phyloP scores from a whole-genome alignment of 1,284 basidiomycete genomes.

The Prillingera fragicola region DNA sequence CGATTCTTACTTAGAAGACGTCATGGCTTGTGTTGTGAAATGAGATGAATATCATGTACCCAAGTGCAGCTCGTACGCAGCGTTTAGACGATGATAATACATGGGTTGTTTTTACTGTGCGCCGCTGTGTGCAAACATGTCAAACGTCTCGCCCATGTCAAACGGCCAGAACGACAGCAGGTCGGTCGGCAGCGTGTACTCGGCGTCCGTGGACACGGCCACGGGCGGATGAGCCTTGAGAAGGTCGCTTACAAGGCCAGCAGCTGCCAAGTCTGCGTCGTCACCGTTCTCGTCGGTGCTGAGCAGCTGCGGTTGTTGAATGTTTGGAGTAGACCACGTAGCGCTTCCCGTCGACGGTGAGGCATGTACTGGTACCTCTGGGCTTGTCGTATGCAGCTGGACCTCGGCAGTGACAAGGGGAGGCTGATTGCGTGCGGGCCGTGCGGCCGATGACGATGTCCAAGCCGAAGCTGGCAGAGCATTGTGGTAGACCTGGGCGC shows the following conservation, averaged over 20 bases:
- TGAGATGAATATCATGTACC: too few species aligned
- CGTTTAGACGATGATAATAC: too few species aligned
- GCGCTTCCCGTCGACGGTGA: neutral
- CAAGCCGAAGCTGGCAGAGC: constrained; percentile 11
- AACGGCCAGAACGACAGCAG: constrained; percentile 35
- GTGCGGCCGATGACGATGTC: neutral
- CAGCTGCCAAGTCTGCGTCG: neutral
- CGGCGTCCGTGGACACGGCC: neutral
- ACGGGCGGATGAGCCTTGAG: neutral
- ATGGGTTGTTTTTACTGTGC: too few species aligned
- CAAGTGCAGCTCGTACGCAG: too few species aligned
- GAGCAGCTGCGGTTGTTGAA: neutral
- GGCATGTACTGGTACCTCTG: too few species aligned
- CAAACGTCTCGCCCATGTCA: constrained; percentile 34
- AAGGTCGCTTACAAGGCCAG: neutral
- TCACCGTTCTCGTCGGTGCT: neutral
- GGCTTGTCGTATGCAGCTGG: too few species aligned
- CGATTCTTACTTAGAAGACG: too few species aligned
- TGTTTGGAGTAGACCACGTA: neutral
- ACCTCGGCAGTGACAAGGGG: too few species aligned
- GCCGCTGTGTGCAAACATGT: too few species aligned
- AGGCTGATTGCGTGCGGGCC: too few species aligned
- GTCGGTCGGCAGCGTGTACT: constrained; percentile 27
- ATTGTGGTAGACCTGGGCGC: constrained; percentile 16
- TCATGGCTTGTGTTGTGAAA: too few species aligned